Evolutionary conservation across 2,329 filamentous ascomycete species (phyloP).

Genomic region (Xylariaceae sp.): DNA sequence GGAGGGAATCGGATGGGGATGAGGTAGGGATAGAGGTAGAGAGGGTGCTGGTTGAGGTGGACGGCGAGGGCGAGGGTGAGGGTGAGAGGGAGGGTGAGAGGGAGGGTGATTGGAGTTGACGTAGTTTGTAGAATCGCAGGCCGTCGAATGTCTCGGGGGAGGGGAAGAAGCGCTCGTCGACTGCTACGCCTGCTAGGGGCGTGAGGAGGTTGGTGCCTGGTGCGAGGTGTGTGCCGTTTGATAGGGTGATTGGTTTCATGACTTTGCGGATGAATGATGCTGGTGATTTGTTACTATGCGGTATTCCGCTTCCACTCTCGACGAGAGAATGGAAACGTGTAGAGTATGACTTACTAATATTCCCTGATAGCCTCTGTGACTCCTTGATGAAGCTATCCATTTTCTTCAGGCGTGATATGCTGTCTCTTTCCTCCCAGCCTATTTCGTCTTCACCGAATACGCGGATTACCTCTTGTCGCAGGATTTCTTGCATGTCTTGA

Average conservation of each 20-base stretch:
- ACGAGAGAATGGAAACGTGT: not conserved
- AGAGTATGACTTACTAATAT: constrained; percentile 32
- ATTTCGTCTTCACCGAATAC: constrained; percentile 37
- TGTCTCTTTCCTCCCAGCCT: constrained; percentile 35
- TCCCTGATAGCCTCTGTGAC: constrained; percentile 34
- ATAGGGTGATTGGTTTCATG: constrained; percentile 48
- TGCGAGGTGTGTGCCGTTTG: constrained; percentile 51
- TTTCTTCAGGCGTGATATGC: constrained; percentile 39
- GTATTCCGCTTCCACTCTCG: not conserved
- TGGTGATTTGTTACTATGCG: constrained; percentile 11
- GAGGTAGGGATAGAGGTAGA: constrained; percentile 15
- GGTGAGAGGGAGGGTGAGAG: constrained; percentile 7
- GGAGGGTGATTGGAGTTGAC: constrained; percentile 22
- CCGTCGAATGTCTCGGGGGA: constrained; percentile 38
- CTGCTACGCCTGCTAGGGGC: constrained; percentile 35
- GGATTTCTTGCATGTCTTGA: constrained; percentile 48
- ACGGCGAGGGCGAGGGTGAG: constrained; percentile 10
- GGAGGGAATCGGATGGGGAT: not conserved
- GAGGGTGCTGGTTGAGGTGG: not conserved
- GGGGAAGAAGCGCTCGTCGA: constrained; percentile 37
- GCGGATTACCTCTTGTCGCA: constrained; percentile 49
- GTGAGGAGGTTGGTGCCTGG: constrained; percentile 43
- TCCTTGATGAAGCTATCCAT: constrained; percentile 42
- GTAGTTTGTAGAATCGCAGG: constrained; percentile 38
- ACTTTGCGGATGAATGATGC: constrained; percentile 51